Base-by-base conservation (phyloP, 2,329 filamentous ascomycete species). In the Hortaea sp. region DNA sequence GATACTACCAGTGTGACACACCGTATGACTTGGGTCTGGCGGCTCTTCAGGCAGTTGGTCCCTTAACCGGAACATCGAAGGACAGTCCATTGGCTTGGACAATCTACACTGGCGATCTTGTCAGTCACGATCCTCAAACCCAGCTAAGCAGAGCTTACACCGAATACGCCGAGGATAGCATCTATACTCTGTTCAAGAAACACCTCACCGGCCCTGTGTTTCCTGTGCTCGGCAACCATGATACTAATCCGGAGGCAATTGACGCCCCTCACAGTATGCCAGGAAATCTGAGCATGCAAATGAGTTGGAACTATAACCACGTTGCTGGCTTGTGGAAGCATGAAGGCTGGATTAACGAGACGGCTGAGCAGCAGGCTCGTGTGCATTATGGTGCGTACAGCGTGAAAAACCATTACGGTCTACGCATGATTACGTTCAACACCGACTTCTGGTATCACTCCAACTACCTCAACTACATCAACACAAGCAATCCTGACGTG, bases 251-350 rank as follows among this genome's bases (percentile, higher is more conserved):
- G 1, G 69, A 72, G 46, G 73, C 71, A 20, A 72, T 76, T 28
- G 72, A 77, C 52, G 67, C 70, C 5, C 73, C 76, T 2, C 71
- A 78, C 51, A 71, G 59, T 29, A 61, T 80, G 6, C 75, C 75
- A 6, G 75, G 73, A 1, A 65, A 67, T 1, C 62, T 79, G 1
- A 74, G 75, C 1, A 60, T 72, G 49, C 76, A 80, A 52, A 71
- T 75, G 51, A 75, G 70, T 44, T 79, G 76, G 76, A 77, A 78
- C 52, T 78, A 74, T 52, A 66, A 77, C 28, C 75, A 78, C 52
- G 65, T 79, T 11, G 67, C 75, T n/a, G 63, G 62, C 9, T 63
- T 79, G 0, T 79, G 76, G 76, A 64, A 72, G 51, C 69, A 78
- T 47, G 72, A 77, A 48, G 72, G 72, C 12, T 79, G 76, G 75